phyloP scores from a whole-genome alignment of 441 rosid species.

The Corymbia citriodora region DNA sequence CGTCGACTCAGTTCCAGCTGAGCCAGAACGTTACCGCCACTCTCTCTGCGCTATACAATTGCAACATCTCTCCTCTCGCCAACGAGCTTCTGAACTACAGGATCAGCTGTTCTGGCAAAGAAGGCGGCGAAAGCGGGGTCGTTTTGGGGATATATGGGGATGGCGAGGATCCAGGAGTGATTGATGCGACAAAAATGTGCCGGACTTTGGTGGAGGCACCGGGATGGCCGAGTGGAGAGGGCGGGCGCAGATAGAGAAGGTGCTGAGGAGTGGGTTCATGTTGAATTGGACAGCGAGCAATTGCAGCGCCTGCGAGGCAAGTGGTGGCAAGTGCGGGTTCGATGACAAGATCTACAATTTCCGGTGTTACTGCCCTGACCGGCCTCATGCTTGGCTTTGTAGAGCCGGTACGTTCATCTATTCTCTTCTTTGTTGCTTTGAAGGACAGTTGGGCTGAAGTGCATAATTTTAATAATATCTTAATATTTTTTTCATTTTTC shows the following conservation, averaged over 20 bases:
- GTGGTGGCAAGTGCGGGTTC: conserved; percentile 51
- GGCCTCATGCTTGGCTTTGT: conserved; percentile 32
- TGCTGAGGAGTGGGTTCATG: conserved; percentile 22
- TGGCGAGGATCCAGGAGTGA: background rate
- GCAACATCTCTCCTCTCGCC: conserved; percentile 4
- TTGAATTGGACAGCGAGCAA: conserved; percentile 35
- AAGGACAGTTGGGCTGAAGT: no score
- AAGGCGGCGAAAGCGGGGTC: background rate
- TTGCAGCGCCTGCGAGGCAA: conserved; percentile 24
- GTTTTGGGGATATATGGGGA: conserved; percentile 12
- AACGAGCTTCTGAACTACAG: background rate
- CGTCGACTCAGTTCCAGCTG: background rate
- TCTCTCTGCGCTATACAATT: conserved; percentile 19
- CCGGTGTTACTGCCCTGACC: conserved; percentile 44
- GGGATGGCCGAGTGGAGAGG: background rate
- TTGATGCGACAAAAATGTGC: conserved; percentile 16
- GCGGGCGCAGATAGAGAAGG: background rate
- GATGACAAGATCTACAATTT: conserved; percentile 3
- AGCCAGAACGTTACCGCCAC: background rate
- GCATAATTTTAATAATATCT: background rate
- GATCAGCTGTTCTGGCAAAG: background rate
- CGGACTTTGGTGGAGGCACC: conserved; percentile 6
- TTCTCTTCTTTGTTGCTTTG: background rate
- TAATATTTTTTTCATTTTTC: no score
- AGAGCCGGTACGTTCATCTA: background rate